Evolutionary conservation across 129 eudicot genomes (phyloP).

Genomic region (Deinandra increscens): DNA sequence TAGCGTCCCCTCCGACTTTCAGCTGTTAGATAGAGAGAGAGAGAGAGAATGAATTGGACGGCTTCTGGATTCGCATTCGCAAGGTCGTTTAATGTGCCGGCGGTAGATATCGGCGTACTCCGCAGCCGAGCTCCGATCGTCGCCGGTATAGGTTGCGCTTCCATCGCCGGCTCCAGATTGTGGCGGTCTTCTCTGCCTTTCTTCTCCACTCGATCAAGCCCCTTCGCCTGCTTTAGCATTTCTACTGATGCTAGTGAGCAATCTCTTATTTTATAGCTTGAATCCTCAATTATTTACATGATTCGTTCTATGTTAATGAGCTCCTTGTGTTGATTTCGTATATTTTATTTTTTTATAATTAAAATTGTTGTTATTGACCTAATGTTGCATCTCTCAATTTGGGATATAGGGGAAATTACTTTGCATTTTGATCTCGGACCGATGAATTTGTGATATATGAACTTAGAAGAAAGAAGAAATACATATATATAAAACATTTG

Average conservation of each 20-base stretch:
- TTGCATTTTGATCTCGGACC: neutral
- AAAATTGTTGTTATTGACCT: too few relatives aligned
- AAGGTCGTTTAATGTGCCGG: conserved; percentile 55
- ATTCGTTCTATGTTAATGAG: too few relatives aligned
- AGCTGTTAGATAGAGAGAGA: neutral
- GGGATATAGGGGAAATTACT: neutral
- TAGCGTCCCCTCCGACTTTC: neutral
- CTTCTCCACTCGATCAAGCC: conserved; percentile 34
- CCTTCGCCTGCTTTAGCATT: conserved; percentile 63
- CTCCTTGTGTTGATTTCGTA: too few relatives aligned
- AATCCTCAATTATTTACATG: neutral
- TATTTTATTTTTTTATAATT: too few relatives aligned
- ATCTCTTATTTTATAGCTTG: neutral
- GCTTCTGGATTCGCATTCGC: conserved; percentile 42
- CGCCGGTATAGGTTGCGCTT: conserved; percentile 59
- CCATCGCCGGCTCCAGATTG: conserved; percentile 46
- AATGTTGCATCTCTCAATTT: conserved; percentile 2
- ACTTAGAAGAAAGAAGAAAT: neutral
- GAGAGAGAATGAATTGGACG: conserved; percentile 57
- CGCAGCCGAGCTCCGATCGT: conserved; percentile 52
- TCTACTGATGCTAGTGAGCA: conserved; percentile 52
- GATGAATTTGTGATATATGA: neutral
- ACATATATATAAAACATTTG: too few relatives aligned
- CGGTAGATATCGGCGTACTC: conserved; percentile 42
- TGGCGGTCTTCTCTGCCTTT: conserved; percentile 43